Evolutionary conservation across 2,329 filamentous ascomycete species (phyloP), one percentile per base, ranked within the genome.

Genomic region (Venturiaceae sp.): DNA sequence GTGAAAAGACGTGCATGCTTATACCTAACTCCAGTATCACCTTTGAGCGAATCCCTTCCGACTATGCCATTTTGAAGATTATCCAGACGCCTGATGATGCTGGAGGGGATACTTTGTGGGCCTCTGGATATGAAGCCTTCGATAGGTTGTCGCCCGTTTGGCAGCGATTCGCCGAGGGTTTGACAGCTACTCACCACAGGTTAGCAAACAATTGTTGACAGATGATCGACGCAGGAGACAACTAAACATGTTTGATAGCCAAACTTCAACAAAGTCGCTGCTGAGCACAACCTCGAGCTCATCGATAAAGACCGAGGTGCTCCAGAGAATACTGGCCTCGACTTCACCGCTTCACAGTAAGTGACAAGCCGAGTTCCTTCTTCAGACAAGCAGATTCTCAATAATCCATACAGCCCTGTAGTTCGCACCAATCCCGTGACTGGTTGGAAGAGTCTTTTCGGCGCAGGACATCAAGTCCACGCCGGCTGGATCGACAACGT

Each of bases 361-460:
- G n/a, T n/a, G n/a, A n/a, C n/a, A n/a, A n/a, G n/a, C n/a, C n/a
- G n/a, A n/a, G n/a, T n/a, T n/a, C n/a, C n/a, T n/a, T n/a, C n/a
- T n/a, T n/a, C n/a, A n/a, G n/a, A n/a, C n/a, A n/a, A n/a, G n/a
- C n/a, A n/a, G n/a, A n/a, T n/a, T n/a, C n/a, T n/a, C n/a, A n/a
- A n/a, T n/a, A n/a, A n/a, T n/a, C n/a, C n/a, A n/a, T n/a, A n/a
- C n/a, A n/a, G n/a, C 46, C 82, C 82, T 1, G 70, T 85, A 1
- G 70, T 85, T 46, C 77, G 82, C 21, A 82, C 80, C 0, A 77
- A 85, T 64, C 81, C 82, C 0, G 81, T 84, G 7, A 85, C 82
- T 0, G 81, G 81, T 14, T 84, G 81, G 81, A 84, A 84, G 67
- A 75, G 73, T 5, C 70, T 85, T 1, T 84, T 82, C 68, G 81